Conservation (phyloP, 2,329 filamentous ascomycete genomes). For the Thelonectria blattea region DNA sequence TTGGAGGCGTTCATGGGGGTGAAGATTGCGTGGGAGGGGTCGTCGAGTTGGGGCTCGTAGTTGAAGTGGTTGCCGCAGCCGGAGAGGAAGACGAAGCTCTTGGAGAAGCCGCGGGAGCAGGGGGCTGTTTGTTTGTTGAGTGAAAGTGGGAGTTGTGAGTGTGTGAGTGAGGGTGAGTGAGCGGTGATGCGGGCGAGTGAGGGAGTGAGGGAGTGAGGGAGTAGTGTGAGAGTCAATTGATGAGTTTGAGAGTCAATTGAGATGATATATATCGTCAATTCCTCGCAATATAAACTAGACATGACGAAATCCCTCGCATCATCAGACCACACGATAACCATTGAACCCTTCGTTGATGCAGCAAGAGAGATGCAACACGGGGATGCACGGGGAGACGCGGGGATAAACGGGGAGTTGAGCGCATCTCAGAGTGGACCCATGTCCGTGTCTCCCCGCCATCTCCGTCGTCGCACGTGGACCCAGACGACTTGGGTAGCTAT, state of each 20-base stretch:
- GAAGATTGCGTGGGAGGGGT: slow-evolving; percentile 5
- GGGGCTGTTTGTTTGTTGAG: not conserved
- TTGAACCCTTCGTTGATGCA: not conserved
- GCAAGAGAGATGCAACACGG: not conserved
- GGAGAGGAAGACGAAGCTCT: slow-evolving; percentile 64
- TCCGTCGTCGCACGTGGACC: not conserved
- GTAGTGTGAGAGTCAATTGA: no score
- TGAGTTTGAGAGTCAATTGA: no score
- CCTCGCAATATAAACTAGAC: not conserved
- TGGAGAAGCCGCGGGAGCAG: slow-evolving; percentile 56
- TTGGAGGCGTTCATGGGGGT: slow-evolving; percentile 12
- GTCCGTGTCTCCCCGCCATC: not conserved
- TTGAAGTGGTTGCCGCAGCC: slow-evolving; percentile 59
- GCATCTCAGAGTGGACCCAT: not conserved
- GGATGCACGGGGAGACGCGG: not conserved
- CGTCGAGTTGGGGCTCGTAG: slow-evolving; percentile 28
- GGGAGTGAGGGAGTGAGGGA: no score
- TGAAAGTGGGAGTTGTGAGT: no score
- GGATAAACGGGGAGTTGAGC: not conserved
- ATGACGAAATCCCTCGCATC: not conserved
- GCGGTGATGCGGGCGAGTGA: no score
- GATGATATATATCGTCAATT: no score
- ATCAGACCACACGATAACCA: not conserved
- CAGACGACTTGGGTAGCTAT: not conserved
- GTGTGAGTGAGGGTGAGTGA: no score